A percentile compares a stretch with the other conserved stretches of the same genome.
Evolutionary conservation across 2,329 filamentous ascomycete genomes (phyloP).

Genomic region (Monilinia fructigena): DNA sequence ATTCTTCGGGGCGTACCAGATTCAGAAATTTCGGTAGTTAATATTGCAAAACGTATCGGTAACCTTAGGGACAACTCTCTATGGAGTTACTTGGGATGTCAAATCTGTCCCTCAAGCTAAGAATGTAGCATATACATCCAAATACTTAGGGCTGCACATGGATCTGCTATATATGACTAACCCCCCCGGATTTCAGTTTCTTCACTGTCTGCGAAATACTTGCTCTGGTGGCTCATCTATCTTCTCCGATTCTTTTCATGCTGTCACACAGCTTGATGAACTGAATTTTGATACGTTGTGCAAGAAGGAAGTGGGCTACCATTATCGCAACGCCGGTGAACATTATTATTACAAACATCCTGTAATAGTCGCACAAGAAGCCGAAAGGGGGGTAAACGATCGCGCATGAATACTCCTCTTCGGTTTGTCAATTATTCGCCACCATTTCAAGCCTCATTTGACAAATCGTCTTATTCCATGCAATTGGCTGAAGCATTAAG

Average conservation of each 20-base stretch:
- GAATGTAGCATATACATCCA: conserved; percentile 87
- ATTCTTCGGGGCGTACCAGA: conserved; percentile 75
- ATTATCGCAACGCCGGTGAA: conserved; percentile 65
- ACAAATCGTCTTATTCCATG: not conserved
- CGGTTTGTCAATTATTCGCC: conserved; percentile 66
- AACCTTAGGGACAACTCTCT: conserved; percentile 84
- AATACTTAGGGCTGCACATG: conserved; percentile 85
- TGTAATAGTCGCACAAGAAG: conserved; percentile 45
- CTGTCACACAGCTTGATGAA: conserved; percentile 47
- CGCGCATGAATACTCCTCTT: conserved; percentile 2
- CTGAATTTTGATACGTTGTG: conserved; percentile 44
- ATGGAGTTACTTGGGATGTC: conserved; percentile 89
- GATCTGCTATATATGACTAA: conserved; percentile 84
- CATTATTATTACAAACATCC: conserved; percentile 60
- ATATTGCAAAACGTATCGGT: conserved; percentile 71
- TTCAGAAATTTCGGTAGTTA: conserved; percentile 61
- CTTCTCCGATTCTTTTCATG: conserved; percentile 74
- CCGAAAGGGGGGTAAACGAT: not conserved
- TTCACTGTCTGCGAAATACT: conserved; percentile 84
- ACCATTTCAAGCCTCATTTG: conserved; percentile 65
- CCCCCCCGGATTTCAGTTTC: conserved; percentile 77
- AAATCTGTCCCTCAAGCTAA: conserved; percentile 77
- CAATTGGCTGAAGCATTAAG: not conserved
- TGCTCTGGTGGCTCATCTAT: conserved; percentile 79
- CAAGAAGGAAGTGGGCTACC: conserved; percentile 54